Evolutionary conservation across 306 rosid species (phyloP).

Genomic region (Medicago ruthenica): DNA sequence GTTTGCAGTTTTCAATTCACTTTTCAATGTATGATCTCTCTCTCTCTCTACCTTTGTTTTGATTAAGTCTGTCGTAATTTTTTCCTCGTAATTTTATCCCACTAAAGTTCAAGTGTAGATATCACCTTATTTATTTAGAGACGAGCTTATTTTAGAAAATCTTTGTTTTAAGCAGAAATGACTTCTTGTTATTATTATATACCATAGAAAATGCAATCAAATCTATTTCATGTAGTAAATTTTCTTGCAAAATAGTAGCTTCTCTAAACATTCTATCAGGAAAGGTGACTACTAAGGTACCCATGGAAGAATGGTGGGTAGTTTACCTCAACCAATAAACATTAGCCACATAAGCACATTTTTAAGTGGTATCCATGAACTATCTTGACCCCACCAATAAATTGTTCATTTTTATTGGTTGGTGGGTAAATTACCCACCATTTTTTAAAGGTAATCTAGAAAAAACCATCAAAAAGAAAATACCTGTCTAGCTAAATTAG

Average conservation of each 20-base stretch:
- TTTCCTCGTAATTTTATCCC: background rate
- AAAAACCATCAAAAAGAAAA: too few species aligned
- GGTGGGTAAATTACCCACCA: too few species aligned
- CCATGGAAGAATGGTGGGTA: too few species aligned
- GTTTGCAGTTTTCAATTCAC: slow-evolving; percentile 67
- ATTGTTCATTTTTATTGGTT: too few species aligned
- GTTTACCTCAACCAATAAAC: too few species aligned
- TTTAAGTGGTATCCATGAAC: too few species aligned
- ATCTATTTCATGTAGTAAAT: background rate
- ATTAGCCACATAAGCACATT: too few species aligned
- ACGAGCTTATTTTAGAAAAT: background rate
- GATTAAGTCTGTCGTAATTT: background rate
- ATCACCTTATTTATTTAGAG: slow-evolving; percentile 1
- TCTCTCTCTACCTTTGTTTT: slow-evolving; percentile 11
- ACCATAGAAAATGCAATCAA: background rate
- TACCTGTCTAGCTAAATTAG: background rate
- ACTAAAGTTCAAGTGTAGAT: background rate
- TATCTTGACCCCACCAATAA: too few species aligned
- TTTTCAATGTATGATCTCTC: slow-evolving; percentile 70
- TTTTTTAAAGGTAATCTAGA: too few species aligned
- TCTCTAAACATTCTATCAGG: background rate
- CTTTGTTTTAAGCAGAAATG: background rate
- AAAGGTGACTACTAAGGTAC: too few species aligned
- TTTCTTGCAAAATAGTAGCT: background rate
- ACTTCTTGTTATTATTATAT: background rate